Percentiles rank a stretch among this genome's conserved stretches.
These are phyloP conservation scores for Aspergillus coremiiformis DNA, from an alignment of 495 filamentous ascomycete genomes.

Conservation along the genomic window DNA sequence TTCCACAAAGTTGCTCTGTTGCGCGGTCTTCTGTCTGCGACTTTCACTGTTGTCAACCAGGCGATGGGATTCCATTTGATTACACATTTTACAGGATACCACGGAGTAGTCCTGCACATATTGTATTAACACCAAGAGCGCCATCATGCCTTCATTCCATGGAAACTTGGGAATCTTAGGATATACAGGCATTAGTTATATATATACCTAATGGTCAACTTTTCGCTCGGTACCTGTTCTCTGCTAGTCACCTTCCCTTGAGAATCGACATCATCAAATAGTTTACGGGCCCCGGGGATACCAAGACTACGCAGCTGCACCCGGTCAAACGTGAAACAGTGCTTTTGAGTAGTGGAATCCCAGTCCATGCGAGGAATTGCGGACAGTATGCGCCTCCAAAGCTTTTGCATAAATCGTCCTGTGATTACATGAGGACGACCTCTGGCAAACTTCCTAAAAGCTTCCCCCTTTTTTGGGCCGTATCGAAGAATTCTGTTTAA, in stretches of 20 bases:
- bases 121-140: neutral
- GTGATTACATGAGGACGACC: constrained; percentile 38
- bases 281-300: neutral
- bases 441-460: constrained; percentile 23
- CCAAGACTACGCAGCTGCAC: constrained; percentile 11
- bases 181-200: neutral
- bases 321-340: constrained; percentile 23
- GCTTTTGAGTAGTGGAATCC: constrained; percentile 13
- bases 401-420: constrained; percentile 36
- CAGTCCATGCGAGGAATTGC: constrained; percentile 31
- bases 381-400: constrained; percentile 38
- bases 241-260: neutral
- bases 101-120: neutral
- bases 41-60: neutral
- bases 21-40: neutral
- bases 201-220: neutral
- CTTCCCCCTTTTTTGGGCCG: constrained; percentile 29
- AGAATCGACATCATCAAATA: constrained; percentile 3
- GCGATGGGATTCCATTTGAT: neutral
- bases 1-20: neutral
- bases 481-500: constrained; percentile 1
- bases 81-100: neutral
- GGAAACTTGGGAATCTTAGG: neutral
- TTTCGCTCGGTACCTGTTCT: neutral
- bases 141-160: neutral